Percentiles rank a stretch among this genome's conserved stretches.
Evolutionary conservation across 257 asterid genomes (phyloP).

Genomic region (Coffea canephora): DNA sequence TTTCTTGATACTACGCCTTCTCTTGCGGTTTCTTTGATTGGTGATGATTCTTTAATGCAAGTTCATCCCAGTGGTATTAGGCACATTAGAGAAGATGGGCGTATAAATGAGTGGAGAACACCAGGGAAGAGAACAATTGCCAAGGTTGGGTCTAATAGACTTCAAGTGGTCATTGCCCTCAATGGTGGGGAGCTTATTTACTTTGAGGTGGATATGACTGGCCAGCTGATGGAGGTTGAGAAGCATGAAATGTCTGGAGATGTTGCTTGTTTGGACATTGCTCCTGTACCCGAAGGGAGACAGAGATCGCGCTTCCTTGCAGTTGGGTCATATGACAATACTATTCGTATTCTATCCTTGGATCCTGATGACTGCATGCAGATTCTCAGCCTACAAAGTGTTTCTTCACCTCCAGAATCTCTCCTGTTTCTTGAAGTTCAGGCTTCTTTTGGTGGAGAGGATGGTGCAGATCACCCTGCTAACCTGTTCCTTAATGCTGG

Average conservation of each 20-base stretch:
- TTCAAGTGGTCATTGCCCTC: slow-evolving; percentile 97
- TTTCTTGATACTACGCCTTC: slow-evolving; percentile 97
- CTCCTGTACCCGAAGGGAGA: slow-evolving; percentile 99
- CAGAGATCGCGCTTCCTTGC: slow-evolving; percentile 98
- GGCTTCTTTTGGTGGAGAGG: slow-evolving; percentile 98
- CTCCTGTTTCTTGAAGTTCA: slow-evolving; percentile 96
- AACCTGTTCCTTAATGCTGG: slow-evolving; percentile 93
- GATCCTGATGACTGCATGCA: slow-evolving; percentile 99
- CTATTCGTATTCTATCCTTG: slow-evolving; percentile 84
- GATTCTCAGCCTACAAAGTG: slow-evolving; percentile 91
- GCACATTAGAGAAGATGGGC: slow-evolving; percentile 98
- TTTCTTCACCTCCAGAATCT: slow-evolving; percentile 95
- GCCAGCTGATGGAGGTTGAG: slow-evolving; percentile 98
- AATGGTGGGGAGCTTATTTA: slow-evolving; percentile 98
- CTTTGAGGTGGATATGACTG: slow-evolving; percentile 96
- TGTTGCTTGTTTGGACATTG: slow-evolving; percentile 97
- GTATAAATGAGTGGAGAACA: slow-evolving; percentile 98
- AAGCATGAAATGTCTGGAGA: slow-evolving; percentile 99
- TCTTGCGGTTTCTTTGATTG: slow-evolving; percentile 90
- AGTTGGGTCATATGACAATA: slow-evolving; percentile 96
- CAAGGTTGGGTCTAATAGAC: slow-evolving; percentile 94
- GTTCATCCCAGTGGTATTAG: slow-evolving; percentile 98
- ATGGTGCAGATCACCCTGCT: slow-evolving; percentile 99
- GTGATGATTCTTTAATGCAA: slow-evolving; percentile 99
- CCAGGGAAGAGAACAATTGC: slow-evolving; percentile 99